A percentile compares a stretch with the other conserved stretches of the same genome.
These are phyloP conservation scores for Allomyces macrogynus DNA, from an alignment of 192 early-diverging fungal genomes.

Conservation along the genomic window DNA sequence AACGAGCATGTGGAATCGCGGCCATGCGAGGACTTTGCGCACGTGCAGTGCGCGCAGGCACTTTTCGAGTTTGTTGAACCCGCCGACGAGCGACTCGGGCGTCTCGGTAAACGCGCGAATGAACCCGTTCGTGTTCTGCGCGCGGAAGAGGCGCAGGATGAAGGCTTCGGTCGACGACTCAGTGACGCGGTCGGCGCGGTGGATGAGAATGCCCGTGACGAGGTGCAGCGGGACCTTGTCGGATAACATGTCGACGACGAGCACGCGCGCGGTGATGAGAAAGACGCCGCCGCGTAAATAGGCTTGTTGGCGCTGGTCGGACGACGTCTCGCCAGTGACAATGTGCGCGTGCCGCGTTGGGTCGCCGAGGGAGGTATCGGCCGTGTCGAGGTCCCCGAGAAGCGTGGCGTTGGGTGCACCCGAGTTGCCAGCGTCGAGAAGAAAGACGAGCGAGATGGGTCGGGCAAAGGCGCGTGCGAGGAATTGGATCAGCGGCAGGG, in stretches of 20 bases:
- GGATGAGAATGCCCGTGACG: slow-evolving; percentile 64
- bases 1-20: slow-evolving; percentile 49
- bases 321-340: slow-evolving; percentile 9
- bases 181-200: slow-evolving; percentile 60
- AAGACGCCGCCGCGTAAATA: slow-evolving; percentile 71
- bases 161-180: slow-evolving; percentile 75
- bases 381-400: slow-evolving; percentile 12
- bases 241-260: slow-evolving; percentile 78
- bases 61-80: slow-evolving; percentile 75
- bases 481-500: slow-evolving; percentile 43
- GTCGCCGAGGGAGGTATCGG: slow-evolving; percentile 5
- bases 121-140: slow-evolving; percentile 62
- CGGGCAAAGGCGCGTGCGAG: slow-evolving; percentile 49
- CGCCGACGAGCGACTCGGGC: slow-evolving; percentile 56
- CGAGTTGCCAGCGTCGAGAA: slow-evolving; percentile 36
- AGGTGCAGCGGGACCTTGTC: slow-evolving; percentile 47
- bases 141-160: slow-evolving; percentile 57
- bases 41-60: slow-evolving; percentile 58
- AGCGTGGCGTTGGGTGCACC: slow-evolving; percentile 8
- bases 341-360: slow-evolving; percentile 8
- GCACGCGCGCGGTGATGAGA: slow-evolving; percentile 63
- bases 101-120: slow-evolving; percentile 86
- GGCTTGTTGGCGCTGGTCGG: slow-evolving; percentile 18
- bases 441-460: slow-evolving; percentile 48
- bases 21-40: slow-evolving; percentile 71